phyloP scores from a whole-genome alignment of 805 yeast genomes.

The Saccharomyces mikatae region DNA sequence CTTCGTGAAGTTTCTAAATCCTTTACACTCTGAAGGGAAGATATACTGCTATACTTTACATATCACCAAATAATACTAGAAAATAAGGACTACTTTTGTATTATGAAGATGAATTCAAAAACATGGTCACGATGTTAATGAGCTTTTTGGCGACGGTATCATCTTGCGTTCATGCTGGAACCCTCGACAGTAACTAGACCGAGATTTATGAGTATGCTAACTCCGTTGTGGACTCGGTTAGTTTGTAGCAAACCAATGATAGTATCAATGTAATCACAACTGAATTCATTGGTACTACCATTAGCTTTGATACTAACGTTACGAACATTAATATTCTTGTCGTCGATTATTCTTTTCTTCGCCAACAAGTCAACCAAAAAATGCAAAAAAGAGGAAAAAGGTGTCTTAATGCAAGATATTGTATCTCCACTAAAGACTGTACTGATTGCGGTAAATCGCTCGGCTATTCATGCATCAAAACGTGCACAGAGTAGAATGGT shows the following conservation, averaged over 20 bases:
- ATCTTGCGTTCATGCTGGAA: neutral
- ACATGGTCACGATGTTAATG: neutral
- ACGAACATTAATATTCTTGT: neutral
- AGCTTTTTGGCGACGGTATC: neutral
- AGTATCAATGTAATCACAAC: neutral
- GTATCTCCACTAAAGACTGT: neutral
- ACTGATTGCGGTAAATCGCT: neutral
- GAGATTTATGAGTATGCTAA: neutral
- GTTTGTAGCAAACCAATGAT: neutral
- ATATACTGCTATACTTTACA: neutral
- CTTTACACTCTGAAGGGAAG: neutral
- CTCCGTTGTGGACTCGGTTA: neutral
- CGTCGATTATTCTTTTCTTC: neutral
- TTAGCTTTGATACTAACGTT: neutral
- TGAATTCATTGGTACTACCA: neutral
- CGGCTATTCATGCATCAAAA: neutral
- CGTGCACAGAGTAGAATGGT: neutral
- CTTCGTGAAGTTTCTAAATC: neutral
- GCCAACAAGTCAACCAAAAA: neutral
- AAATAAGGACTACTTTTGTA: neutral
- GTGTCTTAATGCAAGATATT: neutral
- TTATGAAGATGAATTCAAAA: neutral
- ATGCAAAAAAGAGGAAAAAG: neutral
- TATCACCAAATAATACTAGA: neutral
- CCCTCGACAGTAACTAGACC: neutral